A percentile compares a stretch with the other conserved stretches of the same genome.
Evolutionary conservation across 495 filamentous ascomycete species (phyloP).

Genomic region (Hypoxylon crocopeplum): DNA sequence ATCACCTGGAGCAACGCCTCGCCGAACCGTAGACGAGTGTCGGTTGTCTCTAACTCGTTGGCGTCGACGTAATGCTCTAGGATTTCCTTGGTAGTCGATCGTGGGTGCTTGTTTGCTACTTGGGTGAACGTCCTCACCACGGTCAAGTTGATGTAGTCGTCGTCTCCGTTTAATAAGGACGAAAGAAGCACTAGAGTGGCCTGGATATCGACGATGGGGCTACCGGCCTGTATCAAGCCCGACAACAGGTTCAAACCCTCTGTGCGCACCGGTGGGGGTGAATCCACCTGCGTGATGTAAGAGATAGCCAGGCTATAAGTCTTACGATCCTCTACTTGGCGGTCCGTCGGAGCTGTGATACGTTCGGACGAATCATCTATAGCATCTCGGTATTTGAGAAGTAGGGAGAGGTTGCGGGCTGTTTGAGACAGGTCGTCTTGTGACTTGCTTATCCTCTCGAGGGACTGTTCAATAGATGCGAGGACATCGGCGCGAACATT

Average conservation of each 20-base stretch:
- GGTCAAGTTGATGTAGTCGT: constrained; percentile 78
- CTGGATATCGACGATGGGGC: constrained; percentile 73
- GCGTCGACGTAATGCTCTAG: constrained; percentile 74
- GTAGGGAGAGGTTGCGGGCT: constrained; percentile 62
- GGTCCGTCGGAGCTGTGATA: constrained; percentile 42
- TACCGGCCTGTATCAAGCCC: constrained; percentile 65
- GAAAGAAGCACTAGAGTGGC: constrained; percentile 70
- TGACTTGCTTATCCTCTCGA: constrained; percentile 51
- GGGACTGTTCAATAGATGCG: constrained; percentile 57
- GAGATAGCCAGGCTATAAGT: constrained; percentile 73
- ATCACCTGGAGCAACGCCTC: constrained; percentile 75
- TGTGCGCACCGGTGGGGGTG: constrained; percentile 76
- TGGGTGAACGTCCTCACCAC: constrained; percentile 71
- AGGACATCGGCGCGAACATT: constrained; percentile 54
- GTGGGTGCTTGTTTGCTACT: constrained; percentile 70
- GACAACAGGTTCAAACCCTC: constrained; percentile 79
- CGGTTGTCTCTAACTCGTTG: constrained; percentile 62
- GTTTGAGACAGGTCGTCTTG: constrained; percentile 55
- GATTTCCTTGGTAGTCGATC: constrained; percentile 68
- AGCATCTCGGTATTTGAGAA: constrained; percentile 62
- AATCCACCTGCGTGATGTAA: constrained; percentile 70
- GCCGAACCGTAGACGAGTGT: constrained; percentile 73
- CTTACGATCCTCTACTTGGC: constrained; percentile 68
- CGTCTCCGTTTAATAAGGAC: constrained; percentile 69
- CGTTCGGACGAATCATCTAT: constrained; percentile 49